phyloP scores from a whole-genome alignment of 257 asterid genomes.

The Coffea canephora region DNA sequence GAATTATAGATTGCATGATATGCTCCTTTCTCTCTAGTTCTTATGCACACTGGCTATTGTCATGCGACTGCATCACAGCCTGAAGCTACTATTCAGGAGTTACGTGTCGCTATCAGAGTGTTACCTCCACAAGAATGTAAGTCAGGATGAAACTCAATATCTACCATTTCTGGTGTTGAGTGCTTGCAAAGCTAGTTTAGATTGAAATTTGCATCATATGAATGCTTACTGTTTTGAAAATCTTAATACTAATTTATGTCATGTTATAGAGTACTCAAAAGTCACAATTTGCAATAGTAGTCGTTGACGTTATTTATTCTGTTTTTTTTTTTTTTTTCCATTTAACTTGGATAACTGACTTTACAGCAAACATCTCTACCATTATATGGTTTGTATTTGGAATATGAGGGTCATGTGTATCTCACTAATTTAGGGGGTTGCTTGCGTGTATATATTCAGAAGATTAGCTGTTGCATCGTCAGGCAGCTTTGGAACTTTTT shows the following conservation, averaged over 20 bases:
- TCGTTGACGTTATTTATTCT: not conserved
- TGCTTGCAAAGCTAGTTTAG: not conserved
- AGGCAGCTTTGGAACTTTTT: not conserved
- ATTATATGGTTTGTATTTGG: not conserved
- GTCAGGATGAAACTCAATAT: conserved; percentile 24
- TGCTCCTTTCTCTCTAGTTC: conserved; percentile 56
- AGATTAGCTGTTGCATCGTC: not conserved
- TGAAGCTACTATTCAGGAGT: conserved; percentile 78
- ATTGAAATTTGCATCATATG: not conserved
- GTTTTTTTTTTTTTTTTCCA: not conserved
- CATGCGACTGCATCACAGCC: conserved; percentile 95
- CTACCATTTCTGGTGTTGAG: conserved; percentile 7
- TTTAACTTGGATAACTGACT: not conserved
- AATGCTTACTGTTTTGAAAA: not conserved
- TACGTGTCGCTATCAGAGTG: conserved; percentile 82
- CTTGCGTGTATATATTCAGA: not conserved
- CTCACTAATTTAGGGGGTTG: not conserved
- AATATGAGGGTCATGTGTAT: not conserved
- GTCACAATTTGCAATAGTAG: not conserved
- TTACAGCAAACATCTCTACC: not conserved
- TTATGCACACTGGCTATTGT: conserved; percentile 95
- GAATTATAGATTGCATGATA: conserved; percentile 29
- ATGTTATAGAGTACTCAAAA: not conserved
- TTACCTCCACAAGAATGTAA: conserved; percentile 91
- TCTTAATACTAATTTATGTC: not conserved